Base-by-base conservation (phyloP, 148 eudicot species). In the Talinum fruticosum region DNA sequence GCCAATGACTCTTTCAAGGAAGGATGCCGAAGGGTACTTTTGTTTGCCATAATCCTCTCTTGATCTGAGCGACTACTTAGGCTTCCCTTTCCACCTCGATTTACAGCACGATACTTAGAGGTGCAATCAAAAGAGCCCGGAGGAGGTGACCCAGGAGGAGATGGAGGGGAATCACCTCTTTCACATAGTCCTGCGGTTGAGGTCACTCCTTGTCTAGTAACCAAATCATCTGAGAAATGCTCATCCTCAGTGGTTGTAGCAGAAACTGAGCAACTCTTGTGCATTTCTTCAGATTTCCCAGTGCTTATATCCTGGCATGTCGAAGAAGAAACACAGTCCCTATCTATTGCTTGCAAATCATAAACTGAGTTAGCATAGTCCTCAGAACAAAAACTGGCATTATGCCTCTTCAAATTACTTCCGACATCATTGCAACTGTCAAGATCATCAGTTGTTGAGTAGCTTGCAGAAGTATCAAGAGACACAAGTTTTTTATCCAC, bases 301-400 rank as follows among this genome's bases (percentile, higher is more conserved):
- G 90, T 85, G 77, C 85, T 81, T 44, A 84, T 75, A 72, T 81
- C 83, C 45, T 79, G 89, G 74, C 81, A 83, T 30, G 74, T 75
- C 13, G 89, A 84, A 19, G 84, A 75, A 62, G 88, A 82, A 72
- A 54, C 65, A 6, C 79, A 84, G 54, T 85, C 90, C 77, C 87
- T 81, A 77, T 93, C 98, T 91, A 90, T 78, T 28, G 90, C 87
- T 78, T 89, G 91, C 76, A 96, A 91, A 83, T 91, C 92, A 84
- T 86, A 91, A 65, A 86, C 86, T 1, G 95, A 86, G 75, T 87
- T 85, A 82, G 90, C 93, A 62, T 87, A 93, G 77, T 92, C 98
- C 73, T 88, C 97, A 0, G 99, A 93, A 72, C 91, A 88, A 76
- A 89, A 90, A 68, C 86, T 88, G 75, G 79, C 76, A 72, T 86